These are phyloP conservation scores for Cercophora newfieldiana DNA, from an alignment of 495 filamentous ascomycete genomes.

Conservation along the genomic window DNA sequence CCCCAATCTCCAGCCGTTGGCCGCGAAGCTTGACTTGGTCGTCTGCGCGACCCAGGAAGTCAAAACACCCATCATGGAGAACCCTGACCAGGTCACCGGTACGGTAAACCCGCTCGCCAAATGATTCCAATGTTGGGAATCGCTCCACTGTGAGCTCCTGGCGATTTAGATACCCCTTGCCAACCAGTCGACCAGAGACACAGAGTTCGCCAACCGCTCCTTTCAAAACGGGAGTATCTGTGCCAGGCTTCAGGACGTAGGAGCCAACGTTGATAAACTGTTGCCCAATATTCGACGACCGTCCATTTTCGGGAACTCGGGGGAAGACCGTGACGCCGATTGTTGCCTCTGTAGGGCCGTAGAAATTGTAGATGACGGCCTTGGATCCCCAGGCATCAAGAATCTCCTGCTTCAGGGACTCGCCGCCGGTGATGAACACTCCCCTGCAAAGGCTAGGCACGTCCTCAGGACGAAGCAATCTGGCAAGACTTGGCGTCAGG, in stretches of 20 bases:
- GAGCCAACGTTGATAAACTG: constrained; percentile 82
- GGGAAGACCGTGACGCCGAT: constrained; percentile 84
- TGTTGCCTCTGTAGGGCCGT: constrained; percentile 85
- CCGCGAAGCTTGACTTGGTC: constrained; percentile 81
- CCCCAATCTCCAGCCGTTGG: constrained; percentile 72
- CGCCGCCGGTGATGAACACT: constrained; percentile 76
- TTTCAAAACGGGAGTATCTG: constrained; percentile 67
- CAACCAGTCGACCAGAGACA: constrained; percentile 81
- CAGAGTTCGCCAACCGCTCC: constrained; percentile 86
- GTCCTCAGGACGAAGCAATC: constrained; percentile 61
- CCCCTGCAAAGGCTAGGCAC: constrained; percentile 66
- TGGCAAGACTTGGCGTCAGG: constrained; percentile 69
- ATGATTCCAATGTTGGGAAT: constrained; percentile 57
- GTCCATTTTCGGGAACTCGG: constrained; percentile 67
- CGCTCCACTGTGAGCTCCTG: constrained; percentile 63
- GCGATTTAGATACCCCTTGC: constrained; percentile 82
- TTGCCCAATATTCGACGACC: constrained; percentile 79
- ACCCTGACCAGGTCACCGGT: constrained; percentile 80
- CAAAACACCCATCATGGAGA: constrained; percentile 67
- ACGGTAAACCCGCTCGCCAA: constrained; percentile 63
- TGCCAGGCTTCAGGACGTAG: constrained; percentile 71
- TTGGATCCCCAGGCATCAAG: constrained; percentile 66
- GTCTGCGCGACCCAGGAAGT: constrained; percentile 74
- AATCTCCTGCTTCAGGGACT: constrained; percentile 70
- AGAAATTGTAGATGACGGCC: constrained; percentile 71